A percentile compares a stretch with the other conserved stretches of the same genome.
phyloP scores from a whole-genome alignment of 192 early-diverging fungal genomes.

The Backusella luteola region DNA sequence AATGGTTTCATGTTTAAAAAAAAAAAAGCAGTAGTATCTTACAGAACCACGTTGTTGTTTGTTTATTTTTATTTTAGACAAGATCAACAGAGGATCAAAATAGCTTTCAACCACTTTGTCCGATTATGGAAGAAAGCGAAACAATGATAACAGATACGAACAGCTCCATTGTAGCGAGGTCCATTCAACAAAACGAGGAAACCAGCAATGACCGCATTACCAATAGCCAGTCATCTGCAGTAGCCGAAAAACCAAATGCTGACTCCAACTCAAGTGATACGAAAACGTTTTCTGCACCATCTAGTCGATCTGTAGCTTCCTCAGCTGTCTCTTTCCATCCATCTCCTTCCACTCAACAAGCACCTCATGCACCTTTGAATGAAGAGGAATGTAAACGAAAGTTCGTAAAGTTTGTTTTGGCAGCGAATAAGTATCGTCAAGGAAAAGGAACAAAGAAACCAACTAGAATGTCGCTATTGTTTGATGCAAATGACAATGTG shows the following conservation, averaged over 20 bases:
- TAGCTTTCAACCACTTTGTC: background rate
- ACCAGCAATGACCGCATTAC: background rate
- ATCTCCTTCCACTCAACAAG: background rate
- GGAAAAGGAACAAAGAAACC: constrained; percentile 13
- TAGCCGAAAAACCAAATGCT: background rate
- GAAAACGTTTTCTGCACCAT: background rate
- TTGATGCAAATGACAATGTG: constrained; percentile 28
- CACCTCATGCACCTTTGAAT: background rate
- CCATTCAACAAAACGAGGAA: background rate
- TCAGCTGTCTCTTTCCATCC: background rate
- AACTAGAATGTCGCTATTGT: constrained; percentile 24
- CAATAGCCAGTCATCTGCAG: background rate
- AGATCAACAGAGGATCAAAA: constrained; percentile 10
- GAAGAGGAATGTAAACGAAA: constrained; percentile 25
- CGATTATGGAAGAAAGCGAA: constrained; percentile 14
- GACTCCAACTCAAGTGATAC: background rate
- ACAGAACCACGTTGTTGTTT: background rate
- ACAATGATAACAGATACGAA: background rate
- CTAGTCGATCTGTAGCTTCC: background rate
- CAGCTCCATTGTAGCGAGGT: background rate
- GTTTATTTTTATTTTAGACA: background rate
- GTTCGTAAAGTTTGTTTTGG: constrained; percentile 34
- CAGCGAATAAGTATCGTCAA: constrained; percentile 18
- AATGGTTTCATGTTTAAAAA: background rate
- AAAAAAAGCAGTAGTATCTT: background rate